Base-by-base conservation (phyloP, 345 rosid genomes). In the Citrus reticulata region DNA sequence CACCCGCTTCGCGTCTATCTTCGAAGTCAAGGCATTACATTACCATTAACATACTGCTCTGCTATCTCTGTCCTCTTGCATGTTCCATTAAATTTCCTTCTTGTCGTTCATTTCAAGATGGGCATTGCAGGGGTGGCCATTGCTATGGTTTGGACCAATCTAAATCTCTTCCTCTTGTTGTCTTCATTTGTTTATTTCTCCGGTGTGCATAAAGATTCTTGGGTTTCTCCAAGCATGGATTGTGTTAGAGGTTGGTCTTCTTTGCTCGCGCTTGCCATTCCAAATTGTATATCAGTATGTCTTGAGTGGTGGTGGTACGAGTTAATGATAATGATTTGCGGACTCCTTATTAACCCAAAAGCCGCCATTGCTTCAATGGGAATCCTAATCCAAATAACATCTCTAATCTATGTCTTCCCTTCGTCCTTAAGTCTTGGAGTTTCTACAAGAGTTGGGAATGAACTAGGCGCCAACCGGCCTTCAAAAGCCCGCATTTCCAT, bases 271-370 rank as follows among this genome's bases (percentile, higher is more conserved):
- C 91, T 96, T 1, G 94, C 99, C 0, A 84, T 96, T 64, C 99
- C 99, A 7, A 96, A 91, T 64, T 96, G 99, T 72, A 85, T 85
- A 51, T 96, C 99, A 0, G 99, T 96, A 37, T 96, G 99, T 79
- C 91, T 96, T 32, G 99, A 96, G 73, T 96, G 99, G 98, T 96
- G 99, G 99, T 96, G 99, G 99, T 96, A 96, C 29, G 99, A 96
- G 81, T 83, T 96, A 77, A 96, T 94, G 98, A 96, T 96, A 87
- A 75, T 96, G 84, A 72, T 96, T 54, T 94, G 95, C 60, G 98
- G 98, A 25, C 91, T 96, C 54, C 88, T 96, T 55, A 82, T 69
- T 5, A 91, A 93, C 82, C 99, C 99, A 29, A 92, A 86, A 82
- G 94, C 99, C 54, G 91, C 98, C 58, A 85, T 96, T 69, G 91